Evolutionary conservation across 2,329 filamentous ascomycete species (phyloP).

Genomic region (Hypoxylon rubiginosum): DNA sequence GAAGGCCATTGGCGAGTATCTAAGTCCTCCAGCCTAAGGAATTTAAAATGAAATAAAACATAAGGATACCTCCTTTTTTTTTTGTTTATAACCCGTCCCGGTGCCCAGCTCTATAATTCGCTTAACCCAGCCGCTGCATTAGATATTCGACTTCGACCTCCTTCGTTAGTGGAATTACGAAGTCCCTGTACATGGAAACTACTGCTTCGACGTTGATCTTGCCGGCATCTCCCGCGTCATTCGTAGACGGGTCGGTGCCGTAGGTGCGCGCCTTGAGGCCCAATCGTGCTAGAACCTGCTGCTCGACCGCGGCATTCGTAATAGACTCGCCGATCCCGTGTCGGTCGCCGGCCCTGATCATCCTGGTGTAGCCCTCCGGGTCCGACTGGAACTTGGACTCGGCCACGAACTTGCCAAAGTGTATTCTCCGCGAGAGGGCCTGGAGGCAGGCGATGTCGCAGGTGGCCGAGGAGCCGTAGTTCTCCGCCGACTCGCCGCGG

Average conservation of each 20-base stretch:
- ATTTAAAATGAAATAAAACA: conserved; percentile 45
- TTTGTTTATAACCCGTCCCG: too few relatives aligned
- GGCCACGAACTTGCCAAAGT: conserved; percentile 98
- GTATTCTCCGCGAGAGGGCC: conserved; percentile 88
- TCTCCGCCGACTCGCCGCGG: conserved; percentile 87
- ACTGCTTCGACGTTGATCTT: conserved; percentile 97
- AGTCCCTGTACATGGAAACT: conserved; percentile 89
- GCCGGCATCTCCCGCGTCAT: conserved; percentile 65
- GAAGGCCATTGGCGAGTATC: conserved; percentile 80
- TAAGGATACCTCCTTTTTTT: conserved; percentile 3
- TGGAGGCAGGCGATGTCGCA: conserved; percentile 93
- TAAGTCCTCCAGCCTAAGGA: conserved; percentile 65
- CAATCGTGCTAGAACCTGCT: conserved; percentile 89
- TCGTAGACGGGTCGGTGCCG: conserved; percentile 85
- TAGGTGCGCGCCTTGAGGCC: conserved; percentile 93
- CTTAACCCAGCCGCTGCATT: conserved; percentile 83
- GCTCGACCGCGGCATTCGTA: conserved; percentile 89
- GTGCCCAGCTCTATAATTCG: conserved; percentile 22
- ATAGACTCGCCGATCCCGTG: conserved; percentile 89
- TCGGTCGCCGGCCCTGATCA: conserved; percentile 86
- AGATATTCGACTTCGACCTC: conserved; percentile 98
- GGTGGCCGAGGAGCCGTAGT: conserved; percentile 93
- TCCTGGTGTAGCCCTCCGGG: conserved; percentile 79
- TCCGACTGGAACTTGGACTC: conserved; percentile 94
- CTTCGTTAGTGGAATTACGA: conserved; percentile 98